Conservation (phyloP, 2,329 filamentous ascomycete species). For the Ascocoryne sarcoides region DNA sequence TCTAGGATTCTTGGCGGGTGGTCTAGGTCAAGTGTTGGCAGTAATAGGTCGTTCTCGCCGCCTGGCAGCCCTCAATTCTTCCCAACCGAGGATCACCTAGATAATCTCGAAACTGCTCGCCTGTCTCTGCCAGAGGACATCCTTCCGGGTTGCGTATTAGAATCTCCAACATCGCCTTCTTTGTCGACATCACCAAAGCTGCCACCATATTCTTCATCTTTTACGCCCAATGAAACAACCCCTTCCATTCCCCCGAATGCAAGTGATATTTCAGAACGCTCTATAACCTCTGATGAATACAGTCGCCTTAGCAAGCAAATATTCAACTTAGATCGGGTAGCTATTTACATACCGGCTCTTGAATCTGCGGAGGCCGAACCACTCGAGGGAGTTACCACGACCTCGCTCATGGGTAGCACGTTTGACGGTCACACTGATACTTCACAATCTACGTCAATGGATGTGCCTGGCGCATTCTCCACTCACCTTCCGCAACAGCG, state of each 20-base stretch:
- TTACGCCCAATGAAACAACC: constrained; percentile 4
- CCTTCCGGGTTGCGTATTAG: constrained; percentile 5
- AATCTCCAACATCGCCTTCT: neutral
- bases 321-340: constrained; percentile 28
- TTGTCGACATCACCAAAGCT: neutral
- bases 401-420: constrained; percentile 9
- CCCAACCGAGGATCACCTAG: constrained; percentile 5
- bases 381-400: constrained; percentile 4
- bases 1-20: constrained; percentile 22
- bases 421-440: constrained; percentile 17
- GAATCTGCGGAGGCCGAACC: constrained; percentile 1
- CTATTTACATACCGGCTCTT: constrained; percentile 27
- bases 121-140: constrained; percentile 6
- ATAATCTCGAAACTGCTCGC: constrained; percentile 23
- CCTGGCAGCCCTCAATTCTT: constrained; percentile 15
- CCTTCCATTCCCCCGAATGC: constrained; percentile 15
- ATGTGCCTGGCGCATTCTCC: constrained; percentile 55
- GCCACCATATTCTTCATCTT: constrained; percentile 1
- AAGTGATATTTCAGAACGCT: constrained; percentile 22
- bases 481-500: constrained; percentile 28
- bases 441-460: constrained; percentile 33
- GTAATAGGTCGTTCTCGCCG: constrained; percentile 9
- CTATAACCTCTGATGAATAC: constrained; percentile 20
- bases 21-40: constrained; percentile 15
- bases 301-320: constrained; percentile 27